Evolutionary conservation across 306 rosid genomes (phyloP), one percentile per base, ranked within the genome.

Genomic region (Dalbergia oliveri): DNA sequence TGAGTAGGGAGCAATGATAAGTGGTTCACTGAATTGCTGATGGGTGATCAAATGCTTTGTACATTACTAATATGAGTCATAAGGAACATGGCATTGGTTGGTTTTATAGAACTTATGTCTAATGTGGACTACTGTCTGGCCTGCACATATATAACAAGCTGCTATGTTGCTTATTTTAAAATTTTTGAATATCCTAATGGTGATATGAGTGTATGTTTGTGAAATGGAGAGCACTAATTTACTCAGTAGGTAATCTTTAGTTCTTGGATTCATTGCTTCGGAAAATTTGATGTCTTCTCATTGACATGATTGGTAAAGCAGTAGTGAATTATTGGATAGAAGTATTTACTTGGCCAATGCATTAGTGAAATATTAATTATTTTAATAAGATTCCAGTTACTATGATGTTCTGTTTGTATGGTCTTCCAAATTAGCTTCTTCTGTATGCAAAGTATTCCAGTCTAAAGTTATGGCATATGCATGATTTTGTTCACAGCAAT

Each of bases 281-380:
- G n/a, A 7, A 11, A 37, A 82, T 45, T 59, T 82, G 44, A 60
- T 61, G 70, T 62, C 57, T 82, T 54, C 5, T 51, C 37, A 64
- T 19, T 81, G 67, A 66, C 34, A 53, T 72, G n/a, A 33, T 44
- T 21, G 47, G 65, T 7, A 62, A 49, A 53, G 5, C 37, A 35
- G 14, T 51, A 35, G 21, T 59, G 0, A 2, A n/a, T 54, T 49
- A 15, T 31, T 60, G 67, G 33, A 43, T 63, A 44, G 51, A 65
- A 54, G 61, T 44, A 64, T 63, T 18, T 23, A 23, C 26, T 39
- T 73, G 39, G 35, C 43, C 56, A 59, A 14, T 73, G 13, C 13
- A 35, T 37, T 37, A 60, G 56, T 82, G n/a, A 67, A 74, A 41
- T 5, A 50, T 64, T 50, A 12, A 5, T 66, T 19, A n/a, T 35